Conservation (phyloP, 257 asterid species). For the Anisodus tanguticus region DNA sequence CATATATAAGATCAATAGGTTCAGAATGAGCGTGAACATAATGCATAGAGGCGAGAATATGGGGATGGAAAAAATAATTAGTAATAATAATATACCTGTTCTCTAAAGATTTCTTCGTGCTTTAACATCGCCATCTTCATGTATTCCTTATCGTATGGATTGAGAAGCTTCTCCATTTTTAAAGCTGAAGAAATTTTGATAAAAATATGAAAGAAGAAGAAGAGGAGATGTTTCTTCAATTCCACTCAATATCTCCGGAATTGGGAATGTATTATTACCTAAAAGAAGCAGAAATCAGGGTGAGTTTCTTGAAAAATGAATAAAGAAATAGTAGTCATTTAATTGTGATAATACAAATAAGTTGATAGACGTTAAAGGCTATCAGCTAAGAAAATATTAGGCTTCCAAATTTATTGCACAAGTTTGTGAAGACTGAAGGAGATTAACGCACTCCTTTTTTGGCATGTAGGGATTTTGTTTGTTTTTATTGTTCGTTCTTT, state of each 20-base stretch:
- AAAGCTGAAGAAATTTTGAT: neutral
- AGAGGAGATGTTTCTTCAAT: neutral
- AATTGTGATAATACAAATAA: neutral
- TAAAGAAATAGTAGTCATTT: conserved; percentile 4
- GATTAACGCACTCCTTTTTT: neutral
- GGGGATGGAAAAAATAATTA: neutral
- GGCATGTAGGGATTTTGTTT: conserved; percentile 28
- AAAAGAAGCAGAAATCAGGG: conserved; percentile 20
- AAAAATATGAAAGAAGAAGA: neutral
- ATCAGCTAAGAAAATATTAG: neutral
- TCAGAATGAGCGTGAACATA: neutral
- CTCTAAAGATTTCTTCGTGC: conserved; percentile 90
- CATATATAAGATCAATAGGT: too few species aligned
- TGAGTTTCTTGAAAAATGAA: neutral
- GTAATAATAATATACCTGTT: conserved; percentile 60
- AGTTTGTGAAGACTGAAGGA: conserved; percentile 15
- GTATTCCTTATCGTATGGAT: conserved; percentile 69
- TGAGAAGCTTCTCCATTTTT: conserved; percentile 71
- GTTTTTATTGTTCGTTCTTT: conserved; percentile 20
- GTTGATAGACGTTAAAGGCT: conserved; percentile 9
- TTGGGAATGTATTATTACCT: conserved; percentile 2
- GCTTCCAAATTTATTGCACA: conserved; percentile 14
- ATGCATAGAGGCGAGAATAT: too few species aligned
- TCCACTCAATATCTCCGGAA: neutral
- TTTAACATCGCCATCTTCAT: conserved; percentile 92